Percentiles rank a stretch among this genome's conserved stretches.
Evolutionary conservation across 192 early-diverging fungal genomes (phyloP).

Genomic region (Allomyces macrogynus): DNA sequence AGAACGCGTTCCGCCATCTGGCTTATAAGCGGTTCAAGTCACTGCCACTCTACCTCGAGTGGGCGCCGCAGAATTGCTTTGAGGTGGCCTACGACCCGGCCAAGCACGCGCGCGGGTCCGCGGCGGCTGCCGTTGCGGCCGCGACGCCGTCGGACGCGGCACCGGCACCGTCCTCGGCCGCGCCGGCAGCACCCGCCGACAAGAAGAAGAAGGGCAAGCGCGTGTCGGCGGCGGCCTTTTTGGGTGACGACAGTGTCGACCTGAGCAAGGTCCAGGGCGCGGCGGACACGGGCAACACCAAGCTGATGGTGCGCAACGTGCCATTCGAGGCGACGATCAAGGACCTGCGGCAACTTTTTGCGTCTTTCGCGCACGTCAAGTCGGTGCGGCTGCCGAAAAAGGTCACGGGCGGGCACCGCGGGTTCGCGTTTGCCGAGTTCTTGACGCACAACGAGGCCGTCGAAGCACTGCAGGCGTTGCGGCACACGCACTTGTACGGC

Average conservation of each 20-base stretch:
- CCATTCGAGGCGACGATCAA: constrained; percentile 92
- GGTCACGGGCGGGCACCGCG: constrained; percentile 78
- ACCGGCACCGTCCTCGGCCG: too few relatives aligned
- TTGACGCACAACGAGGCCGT: constrained; percentile 88
- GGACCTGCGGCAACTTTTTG: constrained; percentile 73
- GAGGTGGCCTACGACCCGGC: constrained; percentile 27
- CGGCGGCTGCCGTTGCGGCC: too few relatives aligned
- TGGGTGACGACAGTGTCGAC: constrained; percentile 32
- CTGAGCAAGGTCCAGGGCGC: constrained; percentile 8
- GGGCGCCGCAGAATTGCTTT: constrained; percentile 72
- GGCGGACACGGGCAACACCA: constrained; percentile 47
- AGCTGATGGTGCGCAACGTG: constrained; percentile 82
- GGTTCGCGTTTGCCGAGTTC: constrained; percentile 97
- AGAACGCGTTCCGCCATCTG: constrained; percentile 63
- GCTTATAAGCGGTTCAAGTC: constrained; percentile 86
- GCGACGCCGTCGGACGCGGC: not conserved
- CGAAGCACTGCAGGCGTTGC: constrained; percentile 64
- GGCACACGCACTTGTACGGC: constrained; percentile 88
- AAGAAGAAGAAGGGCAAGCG: constrained; percentile 11
- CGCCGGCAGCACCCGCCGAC: not conserved
- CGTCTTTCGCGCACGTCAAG: constrained; percentile 87
- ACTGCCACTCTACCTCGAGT: constrained; percentile 79
- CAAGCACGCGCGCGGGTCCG: constrained; percentile 9
- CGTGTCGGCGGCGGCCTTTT: constrained; percentile 5
- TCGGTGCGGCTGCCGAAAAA: constrained; percentile 87